Base-by-base conservation (phyloP, 768 basidiomycete species). In the Phanerochaete carnosa region DNA sequence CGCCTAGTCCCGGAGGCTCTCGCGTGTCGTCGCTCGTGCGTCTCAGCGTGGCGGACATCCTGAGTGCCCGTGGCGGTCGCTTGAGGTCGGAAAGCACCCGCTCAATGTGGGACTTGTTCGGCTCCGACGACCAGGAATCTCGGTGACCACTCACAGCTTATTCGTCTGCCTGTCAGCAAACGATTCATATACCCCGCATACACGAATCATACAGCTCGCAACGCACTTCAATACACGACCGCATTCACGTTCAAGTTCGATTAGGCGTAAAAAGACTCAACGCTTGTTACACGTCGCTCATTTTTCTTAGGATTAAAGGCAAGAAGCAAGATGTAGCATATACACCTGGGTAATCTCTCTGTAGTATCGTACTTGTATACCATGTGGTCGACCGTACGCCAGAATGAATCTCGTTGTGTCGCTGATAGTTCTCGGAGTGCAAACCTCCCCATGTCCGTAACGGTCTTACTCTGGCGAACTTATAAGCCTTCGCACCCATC, bases 101-200 rank as follows among this genome's bases (percentile, higher is more conserved):
- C n/a, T 45, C 43, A 13, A 46, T 46, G 56, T 57, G 56, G 59
- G 59, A 60, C 22, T 23, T 60, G 26, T 60, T 60, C 23, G 59
- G 59, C 15, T 55, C 59, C 19, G 59, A 60, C 29, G 52, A 60
- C n/a, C 53, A 50, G 45, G 6, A 8, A 23, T 54, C 37, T 55
- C 8, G 29, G 4, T 52, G 15, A 19, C 51, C 30, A 11, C 19
- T 29, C 6, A 8, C 16, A 16, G 9, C 26, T 51, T 16, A 16
- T 15, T 23, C 23, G n/a, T 9, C 46, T 15, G 11, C 19, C 2
- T 11, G 46, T 11, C 23, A 6, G 19, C 16, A 22, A 22, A 47
- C 16, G 46, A 15, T 3, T 47, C 46, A 26, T 50, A 28, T 50
- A 16, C 29, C 49, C 25, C 22, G 46, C 46, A 47, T 47, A 28